Evolutionary conservation across 2,329 filamentous ascomycete genomes (phyloP), one percentile per base, ranked within the genome.

Genomic region (Penicillium oxalicum): DNA sequence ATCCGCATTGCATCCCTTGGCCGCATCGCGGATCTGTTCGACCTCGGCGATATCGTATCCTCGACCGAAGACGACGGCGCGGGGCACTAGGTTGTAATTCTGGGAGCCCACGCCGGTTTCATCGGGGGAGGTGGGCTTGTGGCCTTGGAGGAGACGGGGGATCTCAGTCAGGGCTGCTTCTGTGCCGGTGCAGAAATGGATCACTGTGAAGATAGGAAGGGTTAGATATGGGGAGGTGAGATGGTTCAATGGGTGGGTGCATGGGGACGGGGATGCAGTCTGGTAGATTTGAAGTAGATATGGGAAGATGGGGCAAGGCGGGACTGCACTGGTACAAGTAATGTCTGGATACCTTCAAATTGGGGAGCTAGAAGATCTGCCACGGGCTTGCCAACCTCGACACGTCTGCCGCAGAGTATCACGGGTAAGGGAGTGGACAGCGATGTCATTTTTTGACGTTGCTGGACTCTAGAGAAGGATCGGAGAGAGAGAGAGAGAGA

Each of bases 11-110:
- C 37, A 40, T 2, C 49, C 44, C 29, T 52, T 37, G 2, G 40
- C 44, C 26, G 44, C 46, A 2, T 49, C 34, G 8, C 44, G 44
- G 5, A 59, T 43, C 8, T 48, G 26, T 28, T 57, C 49, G 7
- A 64, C 48, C 9, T 62, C 50, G 3, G 51, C 40, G 6, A 39
- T 26, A 2, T 43, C 13, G 42, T 50, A 66, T 2, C 55, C 61
- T 2, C 62, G 59, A 3, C 64, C 64, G 28, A 66, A 61, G 18
- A 65, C 54, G 8, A 67, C 52, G 2, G 57, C 63, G 0, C 61
- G 60, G 3, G 56, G 52, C 5, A 56, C 52, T 9, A 38, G 44
- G 35, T 29, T 54, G 54, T 64, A 66, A 26, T 63, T 47, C 40
- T 60, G 55, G 1, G 62, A 57, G 13, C 61, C 63, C 24, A 65